Base-by-base conservation (phyloP, 208 protist species). In the Leishmania tarentolae region DNA sequence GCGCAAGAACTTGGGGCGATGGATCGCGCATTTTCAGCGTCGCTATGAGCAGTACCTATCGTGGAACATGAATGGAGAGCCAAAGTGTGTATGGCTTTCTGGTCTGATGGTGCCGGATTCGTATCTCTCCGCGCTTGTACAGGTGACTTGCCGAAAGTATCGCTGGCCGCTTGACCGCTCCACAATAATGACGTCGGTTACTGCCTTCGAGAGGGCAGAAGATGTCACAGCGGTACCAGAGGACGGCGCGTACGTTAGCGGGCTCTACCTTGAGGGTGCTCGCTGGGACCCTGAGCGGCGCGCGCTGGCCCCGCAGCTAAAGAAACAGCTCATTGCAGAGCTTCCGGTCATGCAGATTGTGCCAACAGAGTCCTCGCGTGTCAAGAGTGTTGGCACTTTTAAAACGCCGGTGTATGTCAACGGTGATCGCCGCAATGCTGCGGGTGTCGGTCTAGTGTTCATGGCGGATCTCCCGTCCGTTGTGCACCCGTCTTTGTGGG, bases 381-480 rank as follows among this genome's bases (percentile, higher is more conserved):
- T 99, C 28, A 99, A 99, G 89, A 93, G 94, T 50, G 93, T 98
- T 40, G 96, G 95, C 69, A 99, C 97, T 15, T 98, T 99, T 80
- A 91, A 91, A 50, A 99, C 99, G 28, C 99, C 99, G n/a, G 98
- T 99, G 50, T 99, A 99, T 91, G 95, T 99, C 15, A 99, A 99
- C 37, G 95, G 96, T 28, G 96, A 98, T 53, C 91, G 99, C 50
- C 91, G 97, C 17, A 99, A 99, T 79, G 98, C 98, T 15, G 99
- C 98, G 78, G 99, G 99, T 53, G 98, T 99, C 0, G 99, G 99
- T n/a, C 87, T 99, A 1, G 99, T 99, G 21, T 99, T 99, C 81
- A 95, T 98, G 82, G 99, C 99, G 0, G 97, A 99, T 76, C 85
- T 99, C 28, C 68, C 91, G 13, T 99, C 98, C 17, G 77, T 87